Percentiles rank a stretch among this genome's conserved stretches.
These are phyloP conservation scores for Trametes cingulata DNA, from an alignment of 768 basidiomycete species.

Conservation along the genomic window DNA sequence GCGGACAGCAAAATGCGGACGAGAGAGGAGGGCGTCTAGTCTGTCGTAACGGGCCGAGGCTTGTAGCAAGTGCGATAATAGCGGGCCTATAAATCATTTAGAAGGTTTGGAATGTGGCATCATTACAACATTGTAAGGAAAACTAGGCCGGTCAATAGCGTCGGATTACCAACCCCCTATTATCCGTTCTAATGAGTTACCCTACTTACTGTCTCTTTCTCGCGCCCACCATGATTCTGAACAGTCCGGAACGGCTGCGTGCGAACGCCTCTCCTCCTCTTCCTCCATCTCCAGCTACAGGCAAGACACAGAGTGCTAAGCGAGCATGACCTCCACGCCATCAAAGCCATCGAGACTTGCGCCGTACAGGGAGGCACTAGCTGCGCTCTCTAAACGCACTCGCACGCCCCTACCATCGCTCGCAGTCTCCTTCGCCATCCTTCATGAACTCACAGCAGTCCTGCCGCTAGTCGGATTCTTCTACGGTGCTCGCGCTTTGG, in stretches of 20 bases:
- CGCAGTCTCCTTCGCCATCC: slow-evolving; percentile 71
- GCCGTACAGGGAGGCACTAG: slow-evolving; percentile 56
- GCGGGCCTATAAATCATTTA: background rate
- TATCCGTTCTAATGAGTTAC: too few relatives aligned
- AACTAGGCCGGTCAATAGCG: too few relatives aligned
- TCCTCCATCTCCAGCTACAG: background rate
- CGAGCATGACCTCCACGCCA: slow-evolving; percentile 20
- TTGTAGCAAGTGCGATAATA: background rate
- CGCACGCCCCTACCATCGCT: slow-evolving; percentile 78
- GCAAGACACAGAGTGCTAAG: slow-evolving; percentile 11
- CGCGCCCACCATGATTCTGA: background rate
- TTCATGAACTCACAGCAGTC: slow-evolving; percentile 86
- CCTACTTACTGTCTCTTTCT: too few relatives aligned
- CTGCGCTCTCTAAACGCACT: slow-evolving; percentile 63
- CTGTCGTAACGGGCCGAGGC: background rate
- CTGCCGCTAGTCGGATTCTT: slow-evolving; percentile 75
- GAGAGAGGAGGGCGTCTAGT: background rate
- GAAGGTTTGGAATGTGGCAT: too few relatives aligned
- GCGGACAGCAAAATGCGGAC: background rate
- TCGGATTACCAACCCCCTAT: too few relatives aligned
- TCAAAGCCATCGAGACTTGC: slow-evolving; percentile 36
- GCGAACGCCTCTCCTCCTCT: background rate
- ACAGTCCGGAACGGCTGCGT: too few relatives aligned
- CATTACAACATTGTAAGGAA: too few relatives aligned
- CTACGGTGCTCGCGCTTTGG: slow-evolving; percentile 63